Base-by-base conservation (phyloP, 2,329 filamentous ascomycete species). In the Lecanosticta acicola region DNA sequence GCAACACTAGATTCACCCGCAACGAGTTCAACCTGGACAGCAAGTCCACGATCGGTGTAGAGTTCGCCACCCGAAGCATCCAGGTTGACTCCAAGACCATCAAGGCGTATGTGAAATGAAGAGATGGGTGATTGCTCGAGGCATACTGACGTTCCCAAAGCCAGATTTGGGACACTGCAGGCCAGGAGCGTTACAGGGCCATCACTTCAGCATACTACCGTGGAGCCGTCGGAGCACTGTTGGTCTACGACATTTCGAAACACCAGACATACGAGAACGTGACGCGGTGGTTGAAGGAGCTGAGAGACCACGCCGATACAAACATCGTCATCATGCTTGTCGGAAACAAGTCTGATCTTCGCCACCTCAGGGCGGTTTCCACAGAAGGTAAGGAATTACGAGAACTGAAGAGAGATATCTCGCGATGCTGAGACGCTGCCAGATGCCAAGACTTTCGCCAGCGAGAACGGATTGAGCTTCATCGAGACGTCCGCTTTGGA, bases 1-100 rank as follows among this genome's bases (percentile, higher is more conserved):
- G n/a, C 24, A 29, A 29, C 11, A 5, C 11, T 11, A 29, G 94
- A 73, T 98, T 98, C 81, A 97, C 93, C 63, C 89, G 93, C 69
- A 97, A 98, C 73, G 93, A 98, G 75, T 98, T 98, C 85, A 97
- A 97, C 75, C 81, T 97, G 59, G 93, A 98, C 75, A 94, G 91
- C 71, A 97, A 98, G 82, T 97, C 93, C 55, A 98, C 93, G 62
- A 98, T 98, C 74, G 93, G 93, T 64, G 93, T 98, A 71, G 93
- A 98, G 75, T 98, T 98, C 70, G 93, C 94, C 63, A 98, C 93
- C 61, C 84, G 93, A 56, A 96, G 89, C 59, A 98, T 98, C 69
- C 91, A 97, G 74, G 93, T 98, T 65, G 93, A 98, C 73, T 5
- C n/a, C 11, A 29, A 29, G 24, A 29, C 86, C 56, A 98, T 98